Conservation (phyloP, 2,329 filamentous ascomycete genomes). For the Atkinsonella texensis region DNA sequence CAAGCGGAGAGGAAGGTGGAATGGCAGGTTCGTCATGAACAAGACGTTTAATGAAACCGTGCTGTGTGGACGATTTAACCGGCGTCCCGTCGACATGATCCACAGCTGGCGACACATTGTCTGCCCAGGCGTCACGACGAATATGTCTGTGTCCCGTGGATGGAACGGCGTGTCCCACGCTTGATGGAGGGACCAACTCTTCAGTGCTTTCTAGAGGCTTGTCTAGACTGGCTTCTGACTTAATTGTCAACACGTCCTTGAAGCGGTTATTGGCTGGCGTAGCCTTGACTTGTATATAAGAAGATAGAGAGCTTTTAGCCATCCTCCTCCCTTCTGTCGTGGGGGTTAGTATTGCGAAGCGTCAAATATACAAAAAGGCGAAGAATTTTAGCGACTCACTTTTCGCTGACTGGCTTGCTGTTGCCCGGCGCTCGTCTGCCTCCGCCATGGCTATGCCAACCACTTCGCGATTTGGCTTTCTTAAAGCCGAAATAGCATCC, state of each 20-base stretch:
- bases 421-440: conserved; percentile 49
- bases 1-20: conserved; percentile 25
- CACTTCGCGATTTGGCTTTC: conserved; percentile 63
- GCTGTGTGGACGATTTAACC: conserved; percentile 12
- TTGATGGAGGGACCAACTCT: conserved; percentile 25
- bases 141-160: conserved; percentile 27
- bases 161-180: conserved; percentile 25
- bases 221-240: conserved; percentile 14
- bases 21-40: conserved; percentile 17
- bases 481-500: conserved; percentile 60
- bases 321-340: conserved; percentile 40
- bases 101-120: conserved; percentile 17
- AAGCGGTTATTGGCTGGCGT: conserved; percentile 45
- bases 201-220: conserved; percentile 14
- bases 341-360: conserved; percentile 16
- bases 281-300: conserved; percentile 40
- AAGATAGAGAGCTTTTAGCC: conserved; percentile 22
- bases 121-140: conserved; percentile 18
- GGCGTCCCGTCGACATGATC: conserved; percentile 21
- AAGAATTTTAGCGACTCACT: conserved; percentile 30
- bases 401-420: conserved; percentile 29
- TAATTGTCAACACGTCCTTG: conserved; percentile 32
- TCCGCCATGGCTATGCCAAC: conserved; percentile 57
- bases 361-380: too few relatives aligned
- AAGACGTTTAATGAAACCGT: conserved; percentile 18